Evolutionary conservation across 306 rosid genomes (phyloP).

Genomic region (Malus asiatica): DNA sequence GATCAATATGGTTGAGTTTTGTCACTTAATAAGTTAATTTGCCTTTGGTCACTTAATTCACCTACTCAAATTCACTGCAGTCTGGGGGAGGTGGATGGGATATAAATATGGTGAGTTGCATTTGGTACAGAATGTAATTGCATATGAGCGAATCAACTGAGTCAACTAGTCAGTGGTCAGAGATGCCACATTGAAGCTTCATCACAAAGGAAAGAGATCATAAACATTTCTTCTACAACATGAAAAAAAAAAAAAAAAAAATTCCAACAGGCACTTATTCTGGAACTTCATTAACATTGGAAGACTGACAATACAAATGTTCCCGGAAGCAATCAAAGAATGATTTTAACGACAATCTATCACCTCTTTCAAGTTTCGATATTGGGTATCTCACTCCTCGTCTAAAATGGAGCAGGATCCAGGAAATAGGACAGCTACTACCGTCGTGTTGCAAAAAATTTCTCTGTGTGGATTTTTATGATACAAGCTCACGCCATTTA

Average conservation of each 20-base stretch:
- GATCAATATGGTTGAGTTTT: neutral
- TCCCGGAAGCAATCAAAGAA: slow-evolving; percentile 23
- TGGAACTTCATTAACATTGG: slow-evolving; percentile 19
- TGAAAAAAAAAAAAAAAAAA: neutral
- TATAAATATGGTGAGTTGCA: no score
- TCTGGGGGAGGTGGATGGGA: neutral
- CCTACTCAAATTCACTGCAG: slow-evolving; percentile 1
- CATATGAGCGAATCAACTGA: neutral
- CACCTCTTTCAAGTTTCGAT: slow-evolving; percentile 3
- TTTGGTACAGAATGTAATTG: no score
- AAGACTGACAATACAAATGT: slow-evolving; percentile 14
- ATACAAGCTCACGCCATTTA: slow-evolving; percentile 9
- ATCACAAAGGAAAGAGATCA: neutral
- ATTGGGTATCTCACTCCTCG: slow-evolving; percentile 23
- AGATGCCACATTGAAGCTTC: neutral
- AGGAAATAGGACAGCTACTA: neutral
- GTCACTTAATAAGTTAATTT: no score
- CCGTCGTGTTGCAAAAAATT: neutral
- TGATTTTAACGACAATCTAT: slow-evolving; percentile 1
- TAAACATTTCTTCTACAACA: neutral
- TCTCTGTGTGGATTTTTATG: slow-evolving; percentile 1
- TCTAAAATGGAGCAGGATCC: slow-evolving; percentile 39
- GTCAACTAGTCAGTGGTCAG: neutral
- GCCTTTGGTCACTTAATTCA: neutral
- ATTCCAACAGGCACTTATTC: slow-evolving; percentile 2